Base-by-base conservation (phyloP, 192 early-diverging fungal genomes). In the Backusella tarrabulga region DNA sequence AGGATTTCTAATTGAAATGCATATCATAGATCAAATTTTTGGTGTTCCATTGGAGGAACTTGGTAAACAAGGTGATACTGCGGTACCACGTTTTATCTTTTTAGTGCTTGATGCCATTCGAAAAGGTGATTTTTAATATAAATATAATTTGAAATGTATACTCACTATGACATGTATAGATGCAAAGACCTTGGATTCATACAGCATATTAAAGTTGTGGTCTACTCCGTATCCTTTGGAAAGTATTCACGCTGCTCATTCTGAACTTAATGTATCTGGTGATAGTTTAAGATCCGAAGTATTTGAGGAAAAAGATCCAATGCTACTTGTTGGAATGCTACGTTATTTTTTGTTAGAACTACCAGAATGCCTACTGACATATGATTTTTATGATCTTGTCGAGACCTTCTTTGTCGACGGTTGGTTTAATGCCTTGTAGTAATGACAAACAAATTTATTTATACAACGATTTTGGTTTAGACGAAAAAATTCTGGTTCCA, bases 31-130 rank as follows among this genome's bases (percentile, higher is more conserved):
- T 83, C 93, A 94, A 86, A 83, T 91, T 23, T 94, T 94, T 85
- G 93, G 92, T 34, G 90, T 94, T 50, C 78, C 90, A 19, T 87
- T 94, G 52, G 91, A 90, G 26, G 91, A 92, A 76, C 87, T 90
- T 67, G 85, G 87, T 34, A 83, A 89, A 66, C 85, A 90, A 35
- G 86, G 87, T 36, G 83, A 87, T 44, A 86, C 87, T 73, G 83
- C 80, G 71, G 86, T 91, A 9, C 93, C 93, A 23, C 80, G 88
- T 67, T 83, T 94, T 41, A 84, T 91, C 0, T 83, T 83, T 52
- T 86, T 89, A 78, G 81, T 87, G 8, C 79, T 94, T 41, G 88
- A 86, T 35, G 83, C 87, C 4, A 88, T 94, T 40, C 74, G 81
- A 67, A 88, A 92, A 84, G 83, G 88, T 81, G 66, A 9, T 56